A percentile compares a stretch with the other conserved stretches of the same genome.
These are phyloP conservation scores for Stentor roeselii DNA, from an alignment of 73 alveolate genomes.

Conservation along the genomic window DNA sequence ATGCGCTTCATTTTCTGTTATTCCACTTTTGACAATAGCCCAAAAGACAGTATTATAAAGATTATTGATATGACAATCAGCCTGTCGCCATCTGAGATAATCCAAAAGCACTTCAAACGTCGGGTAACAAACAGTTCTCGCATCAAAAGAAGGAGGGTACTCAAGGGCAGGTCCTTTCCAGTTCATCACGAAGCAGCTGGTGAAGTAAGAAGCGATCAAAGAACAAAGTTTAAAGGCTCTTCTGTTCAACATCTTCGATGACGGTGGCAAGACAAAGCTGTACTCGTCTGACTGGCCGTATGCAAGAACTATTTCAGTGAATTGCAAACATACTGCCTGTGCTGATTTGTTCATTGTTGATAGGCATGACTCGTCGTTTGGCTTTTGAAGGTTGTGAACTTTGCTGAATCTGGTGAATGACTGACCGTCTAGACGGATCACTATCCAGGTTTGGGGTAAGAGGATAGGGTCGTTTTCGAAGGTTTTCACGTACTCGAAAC, in stretches of 20 bases:
- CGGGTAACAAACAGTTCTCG: slow-evolving; percentile 94
- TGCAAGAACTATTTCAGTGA: slow-evolving; percentile 87
- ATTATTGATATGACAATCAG: slow-evolving; percentile 94
- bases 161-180: slow-evolving; percentile 60
- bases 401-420: slow-evolving; percentile 87
- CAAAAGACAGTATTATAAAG: slow-evolving; percentile 94
- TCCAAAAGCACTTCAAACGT: slow-evolving; percentile 79
- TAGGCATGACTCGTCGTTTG: slow-evolving; percentile 87
- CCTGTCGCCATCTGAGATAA: slow-evolving; percentile 94
- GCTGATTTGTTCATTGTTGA: slow-evolving; percentile 87
- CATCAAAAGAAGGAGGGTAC: slow-evolving; percentile 94
- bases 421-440: slow-evolving; percentile 94
- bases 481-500: slow-evolving; percentile 93
- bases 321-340: slow-evolving; percentile 79
- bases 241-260: slow-evolving; percentile 69
- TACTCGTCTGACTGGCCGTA: slow-evolving; percentile 98
- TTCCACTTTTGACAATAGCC: slow-evolving; percentile 83
- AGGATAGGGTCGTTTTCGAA: slow-evolving; percentile 77
- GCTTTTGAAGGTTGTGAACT: slow-evolving; percentile 85
- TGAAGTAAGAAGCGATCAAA: slow-evolving; percentile 77
- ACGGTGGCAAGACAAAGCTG: slow-evolving; percentile 76
- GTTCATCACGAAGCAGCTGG: slow-evolving; percentile 84
- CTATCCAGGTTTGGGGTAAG: slow-evolving; percentile 86
- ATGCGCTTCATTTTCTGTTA: slow-evolving; percentile 76
- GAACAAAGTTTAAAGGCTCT: slow-evolving; percentile 85